A percentile compares a stretch with the other conserved stretches of the same genome.
Evolutionary conservation across 2,329 filamentous ascomycete genomes (phyloP).

Genomic region (Atkinsonella hypoxylon): DNA sequence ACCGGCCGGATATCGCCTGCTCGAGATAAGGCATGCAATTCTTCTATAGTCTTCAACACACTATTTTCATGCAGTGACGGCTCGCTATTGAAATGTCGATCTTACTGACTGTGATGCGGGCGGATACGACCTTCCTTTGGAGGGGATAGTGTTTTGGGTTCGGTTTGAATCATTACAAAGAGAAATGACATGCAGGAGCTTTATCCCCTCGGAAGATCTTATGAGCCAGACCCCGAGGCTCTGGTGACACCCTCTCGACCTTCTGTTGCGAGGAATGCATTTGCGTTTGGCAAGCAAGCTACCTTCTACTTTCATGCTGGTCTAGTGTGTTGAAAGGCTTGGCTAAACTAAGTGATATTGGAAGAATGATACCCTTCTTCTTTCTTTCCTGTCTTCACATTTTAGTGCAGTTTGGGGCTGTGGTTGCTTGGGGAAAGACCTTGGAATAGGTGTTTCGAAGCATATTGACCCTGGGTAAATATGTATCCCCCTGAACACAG

Average conservation of each 20-base stretch:
- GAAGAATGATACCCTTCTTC: neutral
- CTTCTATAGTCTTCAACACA: neutral
- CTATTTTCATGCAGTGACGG: neutral
- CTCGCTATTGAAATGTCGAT: neutral
- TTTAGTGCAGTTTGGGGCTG: neutral
- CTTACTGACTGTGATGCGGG: neutral
- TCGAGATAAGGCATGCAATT: neutral
- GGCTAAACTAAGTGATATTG: neutral
- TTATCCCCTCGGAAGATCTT: neutral
- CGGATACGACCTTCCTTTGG: neutral
- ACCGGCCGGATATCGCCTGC: constrained; percentile 3
- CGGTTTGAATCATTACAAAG: neutral
- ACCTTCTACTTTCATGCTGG: neutral
- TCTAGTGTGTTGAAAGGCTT: neutral
- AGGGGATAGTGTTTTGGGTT: neutral
- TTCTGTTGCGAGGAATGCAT: neutral
- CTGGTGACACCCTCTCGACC: neutral
- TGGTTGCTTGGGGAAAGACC: neutral
- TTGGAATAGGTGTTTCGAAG: neutral
- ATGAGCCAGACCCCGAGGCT: neutral
- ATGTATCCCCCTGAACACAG: neutral
- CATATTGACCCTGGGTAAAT: neutral
- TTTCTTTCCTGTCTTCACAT: neutral
- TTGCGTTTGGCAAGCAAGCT: neutral
- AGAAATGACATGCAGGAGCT: neutral